phyloP scores from a whole-genome alignment of 306 rosid species.

The Myrica gale region DNA sequence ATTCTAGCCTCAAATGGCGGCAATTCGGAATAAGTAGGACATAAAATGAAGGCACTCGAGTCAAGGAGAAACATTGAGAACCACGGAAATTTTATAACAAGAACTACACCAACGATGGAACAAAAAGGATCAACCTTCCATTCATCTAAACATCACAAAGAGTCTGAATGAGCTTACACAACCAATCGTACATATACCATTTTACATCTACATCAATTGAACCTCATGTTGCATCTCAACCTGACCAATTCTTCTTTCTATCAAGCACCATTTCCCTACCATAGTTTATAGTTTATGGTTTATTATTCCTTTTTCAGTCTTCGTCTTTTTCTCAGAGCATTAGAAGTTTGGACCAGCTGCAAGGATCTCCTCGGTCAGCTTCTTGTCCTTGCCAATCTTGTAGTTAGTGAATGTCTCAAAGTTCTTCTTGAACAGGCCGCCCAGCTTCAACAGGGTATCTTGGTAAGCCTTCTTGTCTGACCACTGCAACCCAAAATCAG shows the following conservation, averaged over 20 bases:
- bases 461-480: constrained; percentile 55
- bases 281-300: not conserved
- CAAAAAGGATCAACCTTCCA: not conserved
- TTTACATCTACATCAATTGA: not conserved
- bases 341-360: constrained; percentile 76
- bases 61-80: too few relatives aligned
- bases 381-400: constrained; percentile 57
- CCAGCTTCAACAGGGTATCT: constrained; percentile 60
- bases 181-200: not conserved
- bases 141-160: not conserved
- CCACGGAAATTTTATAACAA: too few relatives aligned
- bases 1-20: too few relatives aligned
- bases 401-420: constrained; percentile 64
- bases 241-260: not conserved
- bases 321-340: constrained; percentile 5
- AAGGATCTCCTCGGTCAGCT: constrained; percentile 68
- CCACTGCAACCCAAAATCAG: constrained; percentile 55
- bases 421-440: constrained; percentile 65
- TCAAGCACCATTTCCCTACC: not conserved
- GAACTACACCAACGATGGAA: too few relatives aligned
- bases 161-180: not conserved
- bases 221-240: not conserved
- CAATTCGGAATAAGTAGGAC: too few relatives aligned
- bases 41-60: too few relatives aligned
- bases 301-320: too few relatives aligned